Evolutionary conservation across 169 alveolate genomes (phyloP), one percentile per base, ranked within the genome.

Genomic region (Besnoitia besnoiti): DNA sequence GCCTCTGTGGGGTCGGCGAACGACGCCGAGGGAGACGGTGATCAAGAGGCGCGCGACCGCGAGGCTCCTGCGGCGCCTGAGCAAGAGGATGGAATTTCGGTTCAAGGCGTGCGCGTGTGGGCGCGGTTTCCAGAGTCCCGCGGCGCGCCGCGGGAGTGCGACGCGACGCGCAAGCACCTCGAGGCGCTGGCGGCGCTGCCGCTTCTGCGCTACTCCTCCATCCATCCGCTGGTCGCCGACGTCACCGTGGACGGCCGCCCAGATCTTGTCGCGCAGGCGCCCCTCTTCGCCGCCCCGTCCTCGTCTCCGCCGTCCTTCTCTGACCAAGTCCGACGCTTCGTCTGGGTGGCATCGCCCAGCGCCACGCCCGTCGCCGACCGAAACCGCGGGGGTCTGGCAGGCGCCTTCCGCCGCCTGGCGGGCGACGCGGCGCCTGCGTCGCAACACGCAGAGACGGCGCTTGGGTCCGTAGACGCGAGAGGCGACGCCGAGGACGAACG

Each of bases 221-320:
- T 88, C 35, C 87, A 88, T 40, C 92, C 92, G 2, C 49, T 88
- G 24, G 87, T 67, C 46, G 92, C 87, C 30, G 92, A 88, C 30
- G 33, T 62, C 35, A 67, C 92, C 30, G 37, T 88, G 67, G 87
- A 88, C 46, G 61, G 79, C 14, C 37, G 44, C 87, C 87, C 87
- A 0, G 92, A 88, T 75, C 42, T 88, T 49, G 49, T 88, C 8
- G 92, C 50, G 5, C 92, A 88, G 76, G 30, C 76, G 14, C 77
- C 85, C 33, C 79, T 59, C 33, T 40, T 55, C 7, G 33, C 4
- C 33, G 67, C 90, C 12, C 90, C 90, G 35, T 30, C 76, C 30
- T 47, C 90, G 47, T 61, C 90, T 51, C 27, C 50, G 50, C 49
- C 50, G 19, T 2, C 55, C 27, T 84, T 50, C 37, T 46, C 44